Evolutionary conservation across 176 grass and related monocot species (phyloP).

Genomic region (Carex kokanica): DNA sequence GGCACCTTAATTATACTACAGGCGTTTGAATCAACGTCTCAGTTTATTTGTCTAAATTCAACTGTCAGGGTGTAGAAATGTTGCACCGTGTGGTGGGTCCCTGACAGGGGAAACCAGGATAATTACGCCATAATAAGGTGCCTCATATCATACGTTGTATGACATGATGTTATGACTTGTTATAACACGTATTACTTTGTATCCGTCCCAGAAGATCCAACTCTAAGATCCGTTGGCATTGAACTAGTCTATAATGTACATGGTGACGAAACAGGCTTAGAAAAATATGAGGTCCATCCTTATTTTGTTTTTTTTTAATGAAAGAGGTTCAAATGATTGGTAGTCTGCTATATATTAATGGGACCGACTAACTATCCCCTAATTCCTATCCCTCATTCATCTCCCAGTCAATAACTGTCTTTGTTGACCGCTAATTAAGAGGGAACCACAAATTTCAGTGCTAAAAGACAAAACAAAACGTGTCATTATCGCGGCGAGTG

Average conservation of each 20-base stretch:
- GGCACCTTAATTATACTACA: not conserved
- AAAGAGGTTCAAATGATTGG: not conserved
- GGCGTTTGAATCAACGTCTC: not conserved
- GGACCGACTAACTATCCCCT: too few species aligned
- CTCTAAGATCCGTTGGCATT: not conserved
- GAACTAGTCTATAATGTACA: not conserved
- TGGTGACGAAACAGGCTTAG: not conserved
- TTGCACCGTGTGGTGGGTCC: not conserved
- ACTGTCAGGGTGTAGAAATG: not conserved
- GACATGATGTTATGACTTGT: not conserved
- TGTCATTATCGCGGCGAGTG: too few species aligned
- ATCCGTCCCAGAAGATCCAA: not conserved
- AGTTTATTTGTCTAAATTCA: not conserved
- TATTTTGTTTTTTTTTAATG: not conserved
- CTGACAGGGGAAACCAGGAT: not conserved
- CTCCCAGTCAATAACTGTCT: too few species aligned
- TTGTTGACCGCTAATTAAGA: too few species aligned
- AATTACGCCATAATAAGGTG: not conserved
- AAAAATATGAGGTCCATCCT: too few species aligned
- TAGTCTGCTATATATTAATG: not conserved
- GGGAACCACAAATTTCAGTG: too few species aligned
- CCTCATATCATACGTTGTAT: not conserved
- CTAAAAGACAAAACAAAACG: too few species aligned
- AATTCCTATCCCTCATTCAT: too few species aligned
- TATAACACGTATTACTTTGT: not conserved